These are phyloP conservation scores for Priceomyces haplophilus DNA, from an alignment of 805 yeast genomes.

Conservation along the genomic window DNA sequence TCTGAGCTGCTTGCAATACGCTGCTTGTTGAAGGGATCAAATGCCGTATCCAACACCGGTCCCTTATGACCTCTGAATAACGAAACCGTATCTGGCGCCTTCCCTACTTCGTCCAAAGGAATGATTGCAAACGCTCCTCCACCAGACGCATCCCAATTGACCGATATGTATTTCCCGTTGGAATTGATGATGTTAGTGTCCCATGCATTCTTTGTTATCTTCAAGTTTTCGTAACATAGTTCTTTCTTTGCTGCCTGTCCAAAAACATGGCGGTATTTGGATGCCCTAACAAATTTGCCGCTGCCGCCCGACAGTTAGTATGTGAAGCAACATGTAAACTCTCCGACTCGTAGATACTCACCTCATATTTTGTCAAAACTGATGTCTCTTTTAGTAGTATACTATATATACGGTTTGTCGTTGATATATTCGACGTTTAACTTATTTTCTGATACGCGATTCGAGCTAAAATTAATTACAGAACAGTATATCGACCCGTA, in stretches of 20 bases:
- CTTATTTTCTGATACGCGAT: neutral
- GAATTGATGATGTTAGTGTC: slow-evolving; percentile 87
- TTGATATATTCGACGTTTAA: neutral
- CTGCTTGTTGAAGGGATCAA: slow-evolving; percentile 83
- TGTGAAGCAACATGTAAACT: too few relatives aligned
- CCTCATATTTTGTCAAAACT: neutral
- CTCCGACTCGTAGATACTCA: too few relatives aligned
- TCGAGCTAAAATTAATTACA: neutral
- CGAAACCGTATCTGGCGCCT: slow-evolving; percentile 90
- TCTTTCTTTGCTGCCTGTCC: slow-evolving; percentile 81
- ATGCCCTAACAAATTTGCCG: slow-evolving; percentile 91
- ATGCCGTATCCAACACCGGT: slow-evolving; percentile 91
- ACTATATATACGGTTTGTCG: neutral
- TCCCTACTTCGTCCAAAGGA: slow-evolving; percentile 83
- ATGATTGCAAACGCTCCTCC: slow-evolving; percentile 97
- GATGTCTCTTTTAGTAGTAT: too few relatives aligned
- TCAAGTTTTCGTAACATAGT: slow-evolving; percentile 68
- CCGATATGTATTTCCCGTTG: slow-evolving; percentile 81
- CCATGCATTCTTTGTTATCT: slow-evolving; percentile 89
- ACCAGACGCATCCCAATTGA: slow-evolving; percentile 92
- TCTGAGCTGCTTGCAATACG: slow-evolving; percentile 78
- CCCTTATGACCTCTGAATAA: slow-evolving; percentile 95
- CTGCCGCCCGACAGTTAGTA: slow-evolving; percentile 27
- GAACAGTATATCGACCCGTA: neutral
- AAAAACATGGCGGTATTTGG: slow-evolving; percentile 93